A percentile compares a stretch with the other conserved stretches of the same genome.
These are phyloP conservation scores for Geotrichum bryndzae DNA, from an alignment of 1,139 yeast species.

Conservation along the genomic window DNA sequence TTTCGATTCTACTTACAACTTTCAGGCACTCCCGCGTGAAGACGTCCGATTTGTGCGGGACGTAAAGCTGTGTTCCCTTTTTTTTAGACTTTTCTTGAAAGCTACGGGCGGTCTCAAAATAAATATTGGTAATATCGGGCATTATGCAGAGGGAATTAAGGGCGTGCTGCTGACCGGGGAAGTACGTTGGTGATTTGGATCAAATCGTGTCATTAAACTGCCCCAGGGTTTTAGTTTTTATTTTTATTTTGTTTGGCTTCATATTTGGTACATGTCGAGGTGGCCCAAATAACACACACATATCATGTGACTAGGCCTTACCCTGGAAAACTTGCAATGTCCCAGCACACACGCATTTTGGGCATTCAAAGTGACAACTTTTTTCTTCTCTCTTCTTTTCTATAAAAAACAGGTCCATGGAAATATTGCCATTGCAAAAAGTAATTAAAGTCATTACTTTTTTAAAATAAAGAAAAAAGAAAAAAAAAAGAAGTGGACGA, in stretches of 20 bases:
- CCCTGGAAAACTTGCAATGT: background rate
- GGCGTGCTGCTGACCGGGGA: background rate
- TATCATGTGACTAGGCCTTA: background rate
- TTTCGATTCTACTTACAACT: constrained; percentile 22
- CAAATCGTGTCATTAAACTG: too few species aligned
- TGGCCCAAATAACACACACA: background rate
- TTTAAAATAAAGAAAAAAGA: background rate
- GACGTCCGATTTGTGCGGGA: constrained; percentile 21
- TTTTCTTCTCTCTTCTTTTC: background rate
- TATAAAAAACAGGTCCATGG: background rate
- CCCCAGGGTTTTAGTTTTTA: background rate
- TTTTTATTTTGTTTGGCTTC: background rate
- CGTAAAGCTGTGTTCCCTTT: constrained; percentile 11
- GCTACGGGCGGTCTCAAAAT: constrained; percentile 25
- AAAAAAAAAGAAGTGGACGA: background rate
- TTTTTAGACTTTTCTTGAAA: constrained; percentile 1
- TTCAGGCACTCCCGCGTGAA: constrained; percentile 28
- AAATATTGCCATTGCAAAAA: background rate
- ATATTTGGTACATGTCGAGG: background rate
- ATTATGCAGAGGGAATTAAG: background rate
- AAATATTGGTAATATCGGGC: constrained; percentile 25
- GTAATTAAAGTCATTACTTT: background rate
- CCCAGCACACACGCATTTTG: too few species aligned
- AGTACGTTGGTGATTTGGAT: too few species aligned
- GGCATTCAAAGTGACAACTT: too few species aligned